Evolutionary conservation across 495 filamentous ascomycete species (phyloP).

Genomic region (Baudoinia panamericana): DNA sequence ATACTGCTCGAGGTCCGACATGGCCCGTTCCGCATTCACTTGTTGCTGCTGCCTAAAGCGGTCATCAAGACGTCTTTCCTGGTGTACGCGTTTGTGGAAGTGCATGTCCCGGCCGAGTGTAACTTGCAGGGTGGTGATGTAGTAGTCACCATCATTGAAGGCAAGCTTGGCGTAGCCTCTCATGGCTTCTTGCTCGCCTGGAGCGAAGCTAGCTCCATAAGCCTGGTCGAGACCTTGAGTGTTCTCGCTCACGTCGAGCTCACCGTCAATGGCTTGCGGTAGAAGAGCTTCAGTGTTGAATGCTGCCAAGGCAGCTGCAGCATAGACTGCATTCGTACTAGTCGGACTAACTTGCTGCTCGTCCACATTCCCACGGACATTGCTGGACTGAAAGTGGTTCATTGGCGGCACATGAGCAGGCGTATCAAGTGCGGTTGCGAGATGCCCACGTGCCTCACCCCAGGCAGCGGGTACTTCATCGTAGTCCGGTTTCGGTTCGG

Average conservation of each 20-base stretch:
- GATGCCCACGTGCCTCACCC: background rate
- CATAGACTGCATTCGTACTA: background rate
- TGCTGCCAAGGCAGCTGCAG: constrained; percentile 6
- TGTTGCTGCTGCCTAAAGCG: background rate
- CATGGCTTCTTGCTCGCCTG: constrained; percentile 14
- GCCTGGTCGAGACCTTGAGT: background rate
- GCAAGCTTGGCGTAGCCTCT: constrained; percentile 54
- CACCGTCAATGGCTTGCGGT: background rate
- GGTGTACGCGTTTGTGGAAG: constrained; percentile 4
- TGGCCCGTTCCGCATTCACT: background rate
- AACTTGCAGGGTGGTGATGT: constrained; percentile 55
- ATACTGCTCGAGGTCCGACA: constrained; percentile 10
- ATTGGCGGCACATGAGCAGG: background rate
- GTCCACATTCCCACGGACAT: constrained; percentile 4
- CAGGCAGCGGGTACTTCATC: background rate
- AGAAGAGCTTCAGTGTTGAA: background rate
- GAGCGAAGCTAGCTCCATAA: background rate
- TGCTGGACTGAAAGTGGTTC: constrained; percentile 2
- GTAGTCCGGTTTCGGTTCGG: too few relatives aligned
- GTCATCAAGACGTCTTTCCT: background rate
- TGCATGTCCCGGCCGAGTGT: constrained; percentile 51
- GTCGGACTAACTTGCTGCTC: constrained; percentile 4
- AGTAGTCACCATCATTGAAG: constrained; percentile 60
- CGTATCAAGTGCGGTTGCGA: background rate
- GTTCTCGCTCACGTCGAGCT: background rate